Conservation (phyloP, 768 basidiomycete genomes). For the Rubroboletus satanas region DNA sequence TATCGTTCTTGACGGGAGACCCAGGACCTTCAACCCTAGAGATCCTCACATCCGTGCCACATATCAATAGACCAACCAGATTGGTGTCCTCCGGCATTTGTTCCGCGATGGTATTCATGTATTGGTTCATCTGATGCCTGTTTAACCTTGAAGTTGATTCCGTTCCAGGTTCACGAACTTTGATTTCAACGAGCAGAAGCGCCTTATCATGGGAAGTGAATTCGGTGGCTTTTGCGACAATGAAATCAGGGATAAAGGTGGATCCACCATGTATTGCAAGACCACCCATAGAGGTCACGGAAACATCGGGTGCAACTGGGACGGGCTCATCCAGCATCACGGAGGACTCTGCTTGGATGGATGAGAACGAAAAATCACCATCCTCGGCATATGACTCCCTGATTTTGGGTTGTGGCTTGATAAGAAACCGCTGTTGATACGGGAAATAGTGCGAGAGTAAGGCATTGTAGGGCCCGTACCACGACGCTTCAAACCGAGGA, state of each 20-base stretch:
- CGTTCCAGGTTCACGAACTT: not conserved
- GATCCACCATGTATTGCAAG: not conserved
- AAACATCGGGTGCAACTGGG: not conserved
- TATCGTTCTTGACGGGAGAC: too few relatives aligned
- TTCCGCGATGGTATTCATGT: not conserved
- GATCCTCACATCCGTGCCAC: not conserved
- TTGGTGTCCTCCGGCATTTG: not conserved
- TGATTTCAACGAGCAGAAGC: not conserved
- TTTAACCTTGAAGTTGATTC: too few relatives aligned
- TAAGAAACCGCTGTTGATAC: not conserved
- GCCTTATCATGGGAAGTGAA: not conserved
- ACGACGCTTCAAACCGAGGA: not conserved
- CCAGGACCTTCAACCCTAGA: too few relatives aligned
- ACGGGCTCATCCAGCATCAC: not conserved
- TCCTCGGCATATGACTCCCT: not conserved
- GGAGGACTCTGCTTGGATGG: not conserved
- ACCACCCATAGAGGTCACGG: not conserved
- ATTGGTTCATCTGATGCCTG: not conserved
- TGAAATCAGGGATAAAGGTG: not conserved
- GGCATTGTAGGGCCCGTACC: slow-evolving; percentile 1
- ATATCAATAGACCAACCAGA: not conserved
- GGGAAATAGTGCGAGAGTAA: slow-evolving; percentile 1
- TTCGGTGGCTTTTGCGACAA: not conserved
- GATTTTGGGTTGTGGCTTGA: slow-evolving; percentile 1
- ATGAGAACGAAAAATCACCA: too few relatives aligned